phyloP scores from a whole-genome alignment of 1,139 yeast species.

The Taiozyma sp. region DNA sequence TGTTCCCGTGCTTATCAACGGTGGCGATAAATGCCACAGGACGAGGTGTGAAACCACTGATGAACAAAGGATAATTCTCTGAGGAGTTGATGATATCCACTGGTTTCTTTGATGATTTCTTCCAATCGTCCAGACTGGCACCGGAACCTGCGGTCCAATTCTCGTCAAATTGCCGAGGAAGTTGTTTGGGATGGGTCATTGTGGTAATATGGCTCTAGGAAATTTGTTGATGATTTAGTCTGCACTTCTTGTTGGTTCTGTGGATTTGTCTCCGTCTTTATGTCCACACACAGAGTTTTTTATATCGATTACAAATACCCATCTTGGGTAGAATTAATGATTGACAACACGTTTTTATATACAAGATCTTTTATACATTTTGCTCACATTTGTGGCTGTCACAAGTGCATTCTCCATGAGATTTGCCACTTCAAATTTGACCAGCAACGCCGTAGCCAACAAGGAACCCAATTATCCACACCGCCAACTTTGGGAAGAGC shows the following conservation, averaged over 20 bases:
- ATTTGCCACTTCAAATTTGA: not conserved
- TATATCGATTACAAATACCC: too few species aligned
- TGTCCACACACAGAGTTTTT: too few species aligned
- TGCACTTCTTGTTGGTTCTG: not conserved
- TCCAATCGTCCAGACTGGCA: constrained; percentile 42
- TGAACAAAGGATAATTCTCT: constrained; percentile 47
- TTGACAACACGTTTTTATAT: too few species aligned
- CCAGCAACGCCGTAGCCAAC: constrained; percentile 8
- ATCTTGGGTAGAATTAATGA: too few species aligned
- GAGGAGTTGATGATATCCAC: constrained; percentile 30
- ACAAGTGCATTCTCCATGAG: too few species aligned
- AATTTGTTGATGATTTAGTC: too few species aligned
- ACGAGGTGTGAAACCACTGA: constrained; percentile 49
- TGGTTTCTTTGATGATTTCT: constrained; percentile 41
- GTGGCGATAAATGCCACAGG: constrained; percentile 57
- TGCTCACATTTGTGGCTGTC: too few species aligned
- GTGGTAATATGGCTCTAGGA: not conserved
- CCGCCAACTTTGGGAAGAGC: constrained; percentile 5
- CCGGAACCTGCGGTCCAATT: constrained; percentile 49
- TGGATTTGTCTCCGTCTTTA: not conserved
- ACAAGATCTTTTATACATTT: too few species aligned
- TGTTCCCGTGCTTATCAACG: constrained; percentile 37
- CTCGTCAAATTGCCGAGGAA: not conserved
- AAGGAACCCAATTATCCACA: constrained; percentile 13
- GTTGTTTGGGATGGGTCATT: not conserved